Conservation (phyloP, 148 eudicot genomes). For the Vaccinium corymbosum region DNA sequence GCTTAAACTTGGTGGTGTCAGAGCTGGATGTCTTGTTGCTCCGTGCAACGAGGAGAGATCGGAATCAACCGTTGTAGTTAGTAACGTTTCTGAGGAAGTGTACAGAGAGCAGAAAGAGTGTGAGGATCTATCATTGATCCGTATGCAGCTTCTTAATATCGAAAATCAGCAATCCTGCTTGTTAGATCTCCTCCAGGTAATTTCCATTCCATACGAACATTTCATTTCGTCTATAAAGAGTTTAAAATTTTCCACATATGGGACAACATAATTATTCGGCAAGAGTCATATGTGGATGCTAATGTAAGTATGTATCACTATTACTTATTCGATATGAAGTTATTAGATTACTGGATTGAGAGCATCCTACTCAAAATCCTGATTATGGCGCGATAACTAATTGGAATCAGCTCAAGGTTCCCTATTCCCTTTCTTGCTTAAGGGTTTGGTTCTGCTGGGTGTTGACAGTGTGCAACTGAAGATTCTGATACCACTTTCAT, state of each 20-base stretch:
- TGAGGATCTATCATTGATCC: constrained; percentile 74
- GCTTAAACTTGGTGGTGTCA: constrained; percentile 14
- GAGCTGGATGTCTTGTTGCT: constrained; percentile 35
- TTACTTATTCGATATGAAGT: background rate
- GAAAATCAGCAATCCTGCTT: constrained; percentile 81
- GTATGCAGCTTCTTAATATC: constrained; percentile 80
- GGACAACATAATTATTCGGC: background rate
- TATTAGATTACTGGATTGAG: background rate
- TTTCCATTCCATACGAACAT: background rate
- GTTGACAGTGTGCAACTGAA: background rate
- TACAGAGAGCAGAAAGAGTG: constrained; percentile 54
- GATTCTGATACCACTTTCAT: background rate
- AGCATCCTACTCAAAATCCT: background rate
- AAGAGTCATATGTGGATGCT: background rate
- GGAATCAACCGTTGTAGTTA: constrained; percentile 37
- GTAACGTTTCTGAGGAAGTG: constrained; percentile 35
- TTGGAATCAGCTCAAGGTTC: background rate
- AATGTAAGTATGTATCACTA: background rate
- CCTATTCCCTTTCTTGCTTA: background rate
- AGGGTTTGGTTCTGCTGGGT: background rate
- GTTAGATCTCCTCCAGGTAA: constrained; percentile 86
- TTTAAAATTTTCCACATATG: no score
- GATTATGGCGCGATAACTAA: background rate
- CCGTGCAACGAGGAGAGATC: constrained; percentile 43
- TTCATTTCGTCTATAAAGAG: background rate